phyloP scores from a whole-genome alignment of 2,329 filamentous ascomycete species.

The Alternaria arbusti region DNA sequence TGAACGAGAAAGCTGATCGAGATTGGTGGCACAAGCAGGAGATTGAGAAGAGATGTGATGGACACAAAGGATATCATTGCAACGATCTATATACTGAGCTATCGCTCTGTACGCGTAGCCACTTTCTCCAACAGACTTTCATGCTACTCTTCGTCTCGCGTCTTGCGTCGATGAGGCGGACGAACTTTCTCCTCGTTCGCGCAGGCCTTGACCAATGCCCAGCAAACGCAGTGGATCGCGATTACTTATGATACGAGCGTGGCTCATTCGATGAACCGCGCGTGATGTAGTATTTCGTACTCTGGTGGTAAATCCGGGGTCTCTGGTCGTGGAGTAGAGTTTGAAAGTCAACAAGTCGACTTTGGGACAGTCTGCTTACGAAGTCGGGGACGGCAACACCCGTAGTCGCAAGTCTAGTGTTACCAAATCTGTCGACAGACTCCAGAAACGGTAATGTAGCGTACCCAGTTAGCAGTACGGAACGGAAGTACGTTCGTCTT shows the following conservation, averaged over 20 bases:
- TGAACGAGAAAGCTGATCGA: background rate
- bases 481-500: background rate
- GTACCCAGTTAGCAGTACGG: background rate
- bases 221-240: background rate
- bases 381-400: background rate
- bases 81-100: background rate
- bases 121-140: background rate
- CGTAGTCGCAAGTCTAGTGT: background rate
- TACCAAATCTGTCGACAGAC: background rate
- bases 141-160: background rate
- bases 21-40: background rate
- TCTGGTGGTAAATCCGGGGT: background rate
- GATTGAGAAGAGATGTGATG: background rate
- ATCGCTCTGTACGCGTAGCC: background rate
- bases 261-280: background rate
- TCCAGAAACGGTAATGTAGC: background rate
- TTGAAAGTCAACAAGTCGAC: background rate
- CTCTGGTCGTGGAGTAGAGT: background rate
- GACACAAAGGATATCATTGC: background rate
- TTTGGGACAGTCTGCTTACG: background rate
- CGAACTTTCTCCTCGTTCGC: background rate
- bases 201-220: background rate
- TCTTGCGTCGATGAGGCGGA: background rate
- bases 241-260: background rate
- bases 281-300: background rate